A percentile compares a stretch with the other conserved stretches of the same genome.
phyloP scores from a whole-genome alignment of 495 filamentous ascomycete species.

The Neurospora sp. region DNA sequence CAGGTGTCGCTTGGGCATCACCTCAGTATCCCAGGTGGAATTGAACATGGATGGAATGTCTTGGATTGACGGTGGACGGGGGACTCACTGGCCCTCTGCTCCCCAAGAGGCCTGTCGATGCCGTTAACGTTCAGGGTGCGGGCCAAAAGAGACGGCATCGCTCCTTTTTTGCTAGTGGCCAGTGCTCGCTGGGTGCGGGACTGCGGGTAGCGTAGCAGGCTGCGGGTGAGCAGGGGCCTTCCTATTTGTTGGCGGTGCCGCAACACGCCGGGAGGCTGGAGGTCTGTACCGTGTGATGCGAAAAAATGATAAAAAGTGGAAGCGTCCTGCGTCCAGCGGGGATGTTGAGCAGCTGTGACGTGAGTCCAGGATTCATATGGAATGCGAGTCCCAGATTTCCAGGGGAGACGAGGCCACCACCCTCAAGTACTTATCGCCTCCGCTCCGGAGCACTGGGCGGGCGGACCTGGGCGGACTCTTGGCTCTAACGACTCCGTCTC shows the following conservation, averaged over 20 bases:
- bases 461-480: background rate
- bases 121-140: background rate
- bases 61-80: background rate
- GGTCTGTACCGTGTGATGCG: constrained; percentile 18
- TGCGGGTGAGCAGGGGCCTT: constrained; percentile 4
- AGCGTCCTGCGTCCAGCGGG: constrained; percentile 5
- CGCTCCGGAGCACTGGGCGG: background rate
- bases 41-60: background rate
- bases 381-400: background rate
- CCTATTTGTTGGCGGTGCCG: constrained; percentile 12
- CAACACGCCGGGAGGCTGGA: constrained; percentile 11
- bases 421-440: background rate
- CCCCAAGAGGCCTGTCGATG: background rate
- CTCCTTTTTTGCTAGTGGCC: constrained; percentile 1
- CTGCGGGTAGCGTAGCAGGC: constrained; percentile 2
- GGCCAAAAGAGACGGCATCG: background rate
- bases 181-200: background rate
- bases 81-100: background rate
- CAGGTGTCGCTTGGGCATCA: background rate
- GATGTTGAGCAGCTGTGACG: constrained; percentile 3
- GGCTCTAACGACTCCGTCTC: background rate
- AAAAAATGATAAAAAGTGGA: constrained; percentile 10
- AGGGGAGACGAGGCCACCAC: background rate
- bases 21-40: background rate
- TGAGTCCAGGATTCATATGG: background rate